Evolutionary conservation across 306 rosid species (phyloP).

Genomic region (Delonix regia): DNA sequence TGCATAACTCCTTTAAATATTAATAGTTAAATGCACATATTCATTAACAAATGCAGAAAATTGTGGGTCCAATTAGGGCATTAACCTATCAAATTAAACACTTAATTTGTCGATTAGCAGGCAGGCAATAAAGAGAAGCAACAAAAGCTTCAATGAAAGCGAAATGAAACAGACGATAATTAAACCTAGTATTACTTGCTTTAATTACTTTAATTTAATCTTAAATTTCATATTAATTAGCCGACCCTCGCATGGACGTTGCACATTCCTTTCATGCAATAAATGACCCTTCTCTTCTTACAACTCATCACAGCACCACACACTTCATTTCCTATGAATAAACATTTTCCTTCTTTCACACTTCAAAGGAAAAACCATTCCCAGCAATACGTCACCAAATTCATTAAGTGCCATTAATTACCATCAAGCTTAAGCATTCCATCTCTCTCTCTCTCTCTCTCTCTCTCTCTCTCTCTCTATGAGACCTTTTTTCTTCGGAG

Average conservation of each 20-base stretch:
- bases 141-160: conserved; percentile 50
- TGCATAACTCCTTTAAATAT: too few species aligned
- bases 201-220: conserved; percentile 8
- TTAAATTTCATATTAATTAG: conserved; percentile 19
- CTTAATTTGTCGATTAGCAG: conserved; percentile 25
- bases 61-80: too few species aligned
- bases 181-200: background rate
- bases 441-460: background rate
- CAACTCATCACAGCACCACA: background rate
- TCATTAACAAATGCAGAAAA: too few species aligned
- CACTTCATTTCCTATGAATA: conserved; percentile 36
- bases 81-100: too few species aligned
- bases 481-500: background rate
- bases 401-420: conserved; percentile 22
- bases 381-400: background rate
- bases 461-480: background rate
- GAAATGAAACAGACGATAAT: conserved; percentile 46
- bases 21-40: too few species aligned
- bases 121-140: conserved; percentile 24
- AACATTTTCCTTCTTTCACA: conserved; percentile 35
- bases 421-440: background rate
- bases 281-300: conserved; percentile 28
- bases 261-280: conserved; percentile 47
- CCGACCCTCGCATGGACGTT: conserved; percentile 46
- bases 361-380: conserved; percentile 36